Conservation (phyloP, 441 rosid genomes). For the Gossypium davidsonii region DNA sequence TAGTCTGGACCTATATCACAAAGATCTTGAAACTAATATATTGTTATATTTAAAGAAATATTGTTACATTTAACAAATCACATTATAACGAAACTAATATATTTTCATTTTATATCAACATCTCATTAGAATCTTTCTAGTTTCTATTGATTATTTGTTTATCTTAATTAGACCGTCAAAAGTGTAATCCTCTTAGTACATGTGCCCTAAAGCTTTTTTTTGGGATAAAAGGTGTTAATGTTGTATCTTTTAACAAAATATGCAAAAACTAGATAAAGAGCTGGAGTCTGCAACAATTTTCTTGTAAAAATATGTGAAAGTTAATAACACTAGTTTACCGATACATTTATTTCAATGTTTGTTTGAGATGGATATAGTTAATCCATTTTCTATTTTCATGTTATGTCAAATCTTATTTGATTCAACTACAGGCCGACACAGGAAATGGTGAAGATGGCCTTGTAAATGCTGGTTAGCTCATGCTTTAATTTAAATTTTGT, state of each 20-base stretch:
- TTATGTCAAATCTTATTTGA: slow-evolving; percentile 3
- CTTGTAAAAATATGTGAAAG: not conserved
- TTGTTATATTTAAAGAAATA: not conserved
- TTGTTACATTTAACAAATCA: not conserved
- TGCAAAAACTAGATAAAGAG: not conserved
- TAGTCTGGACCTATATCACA: not conserved
- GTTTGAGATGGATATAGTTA: not conserved
- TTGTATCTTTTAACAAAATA: not conserved
- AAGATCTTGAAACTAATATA: not conserved
- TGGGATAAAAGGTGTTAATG: not conserved
- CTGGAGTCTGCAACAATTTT: not conserved
- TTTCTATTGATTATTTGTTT: not conserved
- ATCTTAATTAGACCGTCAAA: not conserved
- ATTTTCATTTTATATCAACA: not conserved
- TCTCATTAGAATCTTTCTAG: not conserved
- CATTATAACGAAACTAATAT: not conserved
- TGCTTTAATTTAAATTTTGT: not conserved
- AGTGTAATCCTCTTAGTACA: not conserved
- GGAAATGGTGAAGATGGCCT: not conserved
- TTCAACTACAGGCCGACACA: slow-evolving; percentile 15
- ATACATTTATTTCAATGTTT: not conserved
- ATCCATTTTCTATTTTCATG: not conserved
- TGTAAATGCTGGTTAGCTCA: slow-evolving; percentile 18
- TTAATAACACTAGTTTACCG: not conserved
- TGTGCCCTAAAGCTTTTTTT: not conserved